Conservation (phyloP, 164 flowering plant species). For the Brasenia schreberi region DNA sequence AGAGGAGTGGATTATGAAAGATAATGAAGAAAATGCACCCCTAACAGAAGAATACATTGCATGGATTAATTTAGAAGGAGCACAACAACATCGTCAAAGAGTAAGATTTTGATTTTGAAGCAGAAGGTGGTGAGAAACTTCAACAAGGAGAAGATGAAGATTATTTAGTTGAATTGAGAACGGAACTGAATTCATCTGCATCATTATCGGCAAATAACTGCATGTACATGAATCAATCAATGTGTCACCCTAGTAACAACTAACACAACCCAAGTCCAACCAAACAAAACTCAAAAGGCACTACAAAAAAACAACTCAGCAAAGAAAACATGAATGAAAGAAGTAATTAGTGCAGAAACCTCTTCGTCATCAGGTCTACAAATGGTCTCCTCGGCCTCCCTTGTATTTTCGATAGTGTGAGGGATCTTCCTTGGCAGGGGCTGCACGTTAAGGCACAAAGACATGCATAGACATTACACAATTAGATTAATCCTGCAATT, state of each 20-base stretch:
- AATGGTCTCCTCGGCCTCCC: conserved; percentile 86
- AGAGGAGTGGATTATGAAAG: too few relatives aligned
- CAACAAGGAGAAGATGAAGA: too few relatives aligned
- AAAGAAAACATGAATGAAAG: neutral
- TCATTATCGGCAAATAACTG: conserved; percentile 85
- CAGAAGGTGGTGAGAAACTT: too few relatives aligned
- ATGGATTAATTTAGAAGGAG: too few relatives aligned
- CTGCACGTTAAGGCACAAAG: conserved; percentile 20
- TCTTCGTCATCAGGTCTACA: conserved; percentile 88
- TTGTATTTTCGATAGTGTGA: conserved; percentile 80
- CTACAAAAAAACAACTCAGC: neutral
- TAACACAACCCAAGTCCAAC: neutral
- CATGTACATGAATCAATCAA: conserved; percentile 3
- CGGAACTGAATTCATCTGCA: conserved; percentile 71
- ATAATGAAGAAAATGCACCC: too few relatives aligned
- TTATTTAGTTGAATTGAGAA: too few relatives aligned
- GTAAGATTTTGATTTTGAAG: too few relatives aligned
- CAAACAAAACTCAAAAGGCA: neutral
- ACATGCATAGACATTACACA: neutral
- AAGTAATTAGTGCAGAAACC: conserved; percentile 17
- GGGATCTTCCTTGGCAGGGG: conserved; percentile 50
- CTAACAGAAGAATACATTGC: too few relatives aligned
- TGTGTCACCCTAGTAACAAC: neutral
- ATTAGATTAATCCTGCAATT: neutral
- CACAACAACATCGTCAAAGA: too few relatives aligned